A percentile compares a stretch with the other conserved stretches of the same genome.
Evolutionary conservation across 306 rosid genomes (phyloP).

Genomic region (Sesbania bispinosa): DNA sequence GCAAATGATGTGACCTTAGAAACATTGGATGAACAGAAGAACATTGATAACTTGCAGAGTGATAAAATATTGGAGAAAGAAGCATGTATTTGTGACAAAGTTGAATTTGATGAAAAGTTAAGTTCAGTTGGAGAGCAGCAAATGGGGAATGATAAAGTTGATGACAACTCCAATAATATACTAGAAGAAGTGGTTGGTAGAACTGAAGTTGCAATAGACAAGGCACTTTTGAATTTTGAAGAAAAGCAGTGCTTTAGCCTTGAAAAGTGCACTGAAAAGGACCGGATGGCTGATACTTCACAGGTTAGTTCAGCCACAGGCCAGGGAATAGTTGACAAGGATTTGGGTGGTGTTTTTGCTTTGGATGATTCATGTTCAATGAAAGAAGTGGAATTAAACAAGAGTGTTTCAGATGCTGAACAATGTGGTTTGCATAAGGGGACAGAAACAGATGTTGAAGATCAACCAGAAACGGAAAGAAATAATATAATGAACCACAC

Average conservation of each 20-base stretch:
- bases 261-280: conserved; percentile 5
- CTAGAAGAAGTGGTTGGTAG: conserved; percentile 26
- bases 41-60: conserved; percentile 24
- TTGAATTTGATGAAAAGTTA: conserved; percentile 13
- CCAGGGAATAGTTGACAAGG: conserved; percentile 29
- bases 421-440: too few species aligned
- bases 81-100: background rate
- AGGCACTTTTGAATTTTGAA: conserved; percentile 22
- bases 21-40: conserved; percentile 29
- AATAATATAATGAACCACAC: background rate
- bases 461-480: background rate
- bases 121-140: conserved; percentile 32
- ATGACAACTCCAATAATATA: conserved; percentile 3
- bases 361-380: background rate
- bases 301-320: conserved; percentile 30
- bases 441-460: conserved; percentile 24
- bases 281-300: background rate
- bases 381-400: too few species aligned
- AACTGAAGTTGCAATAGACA: conserved; percentile 24
- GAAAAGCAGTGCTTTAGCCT: conserved; percentile 10
- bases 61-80: conserved; percentile 24
- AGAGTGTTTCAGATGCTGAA: too few species aligned
- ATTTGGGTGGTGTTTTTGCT: conserved; percentile 14
- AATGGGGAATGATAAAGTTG: conserved; percentile 25
- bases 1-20: conserved; percentile 25